These are phyloP conservation scores for Colletotrichum zoysiae DNA, from an alignment of 2,329 filamentous ascomycete genomes.

Conservation along the genomic window DNA sequence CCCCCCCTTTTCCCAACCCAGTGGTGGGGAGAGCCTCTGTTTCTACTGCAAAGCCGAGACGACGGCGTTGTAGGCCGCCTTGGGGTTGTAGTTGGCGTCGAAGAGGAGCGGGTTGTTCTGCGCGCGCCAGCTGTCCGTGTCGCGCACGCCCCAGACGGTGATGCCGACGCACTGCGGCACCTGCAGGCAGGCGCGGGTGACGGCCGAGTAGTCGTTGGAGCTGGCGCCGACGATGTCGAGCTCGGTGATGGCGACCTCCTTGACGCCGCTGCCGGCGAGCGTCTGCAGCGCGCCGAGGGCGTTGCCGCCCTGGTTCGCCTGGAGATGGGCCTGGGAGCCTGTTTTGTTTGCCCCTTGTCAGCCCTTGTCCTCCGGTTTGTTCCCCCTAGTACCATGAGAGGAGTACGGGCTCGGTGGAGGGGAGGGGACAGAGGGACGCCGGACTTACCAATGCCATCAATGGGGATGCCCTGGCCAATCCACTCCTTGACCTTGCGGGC, in stretches of 20 bases:
- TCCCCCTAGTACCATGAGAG: not conserved
- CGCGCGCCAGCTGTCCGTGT: slow-evolving; percentile 65
- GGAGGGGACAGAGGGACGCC: not conserved
- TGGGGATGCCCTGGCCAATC: slow-evolving; percentile 71
- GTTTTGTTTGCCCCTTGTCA: not conserved
- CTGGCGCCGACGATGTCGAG: slow-evolving; percentile 73
- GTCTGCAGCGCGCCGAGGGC: slow-evolving; percentile 63
- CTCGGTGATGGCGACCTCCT: slow-evolving; percentile 75
- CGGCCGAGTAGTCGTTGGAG: slow-evolving; percentile 68
- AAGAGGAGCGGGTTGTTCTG: slow-evolving; percentile 65
- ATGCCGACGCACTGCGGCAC: slow-evolving; percentile 73
- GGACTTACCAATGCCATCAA: slow-evolving; percentile 68
- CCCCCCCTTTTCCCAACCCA: too few relatives aligned
- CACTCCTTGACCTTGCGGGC: slow-evolving; percentile 72
- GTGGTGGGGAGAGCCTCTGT: not conserved
- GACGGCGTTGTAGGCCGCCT: slow-evolving; percentile 64
- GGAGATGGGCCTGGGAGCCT: slow-evolving; percentile 68
- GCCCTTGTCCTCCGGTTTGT: not conserved
- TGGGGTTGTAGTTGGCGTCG: slow-evolving; percentile 63
- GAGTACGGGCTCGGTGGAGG: not conserved
- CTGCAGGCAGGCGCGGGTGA: slow-evolving; percentile 69
- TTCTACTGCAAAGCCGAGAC: slow-evolving; percentile 51
- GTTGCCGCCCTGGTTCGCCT: slow-evolving; percentile 57
- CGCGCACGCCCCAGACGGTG: slow-evolving; percentile 71
- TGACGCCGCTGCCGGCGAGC: slow-evolving; percentile 62